Evolutionary conservation across 257 asterid genomes (phyloP).

Genomic region (Petunia axillaris): DNA sequence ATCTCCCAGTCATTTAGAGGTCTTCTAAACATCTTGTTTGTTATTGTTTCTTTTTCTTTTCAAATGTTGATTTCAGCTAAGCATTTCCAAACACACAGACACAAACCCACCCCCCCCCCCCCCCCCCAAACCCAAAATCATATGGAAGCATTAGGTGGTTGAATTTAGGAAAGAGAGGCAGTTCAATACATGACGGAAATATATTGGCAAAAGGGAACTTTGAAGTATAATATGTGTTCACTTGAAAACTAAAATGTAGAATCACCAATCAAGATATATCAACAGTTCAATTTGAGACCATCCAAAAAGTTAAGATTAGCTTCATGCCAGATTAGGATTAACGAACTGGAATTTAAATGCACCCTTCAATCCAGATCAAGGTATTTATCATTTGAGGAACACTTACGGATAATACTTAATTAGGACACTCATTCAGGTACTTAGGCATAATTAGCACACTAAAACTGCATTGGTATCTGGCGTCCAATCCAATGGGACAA

Average conservation of each 20-base stretch:
- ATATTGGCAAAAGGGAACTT: not conserved
- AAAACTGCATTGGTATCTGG: not conserved
- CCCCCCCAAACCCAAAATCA: not conserved
- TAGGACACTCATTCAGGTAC: not conserved
- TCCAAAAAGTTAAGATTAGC: not conserved
- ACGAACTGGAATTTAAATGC: not conserved
- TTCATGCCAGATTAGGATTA: not conserved
- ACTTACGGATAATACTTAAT: not conserved
- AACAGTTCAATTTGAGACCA: not conserved
- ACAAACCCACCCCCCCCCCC: no score
- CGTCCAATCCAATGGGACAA: not conserved
- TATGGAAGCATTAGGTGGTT: slow-evolving; percentile 4
- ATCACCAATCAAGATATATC: not conserved
- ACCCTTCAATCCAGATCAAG: not conserved
- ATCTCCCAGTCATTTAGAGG: no score
- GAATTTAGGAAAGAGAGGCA: not conserved
- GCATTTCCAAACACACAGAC: not conserved
- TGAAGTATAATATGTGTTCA: not conserved
- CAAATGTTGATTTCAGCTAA: not conserved
- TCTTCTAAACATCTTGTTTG: not conserved
- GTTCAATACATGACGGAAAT: not conserved
- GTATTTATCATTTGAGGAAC: not conserved
- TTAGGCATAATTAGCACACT: not conserved
- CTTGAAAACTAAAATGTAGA: not conserved
- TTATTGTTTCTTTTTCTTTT: not conserved